Base-by-base conservation (phyloP, 352 stramenopile genomes). In the Phytophthora macrochlamydospora region DNA sequence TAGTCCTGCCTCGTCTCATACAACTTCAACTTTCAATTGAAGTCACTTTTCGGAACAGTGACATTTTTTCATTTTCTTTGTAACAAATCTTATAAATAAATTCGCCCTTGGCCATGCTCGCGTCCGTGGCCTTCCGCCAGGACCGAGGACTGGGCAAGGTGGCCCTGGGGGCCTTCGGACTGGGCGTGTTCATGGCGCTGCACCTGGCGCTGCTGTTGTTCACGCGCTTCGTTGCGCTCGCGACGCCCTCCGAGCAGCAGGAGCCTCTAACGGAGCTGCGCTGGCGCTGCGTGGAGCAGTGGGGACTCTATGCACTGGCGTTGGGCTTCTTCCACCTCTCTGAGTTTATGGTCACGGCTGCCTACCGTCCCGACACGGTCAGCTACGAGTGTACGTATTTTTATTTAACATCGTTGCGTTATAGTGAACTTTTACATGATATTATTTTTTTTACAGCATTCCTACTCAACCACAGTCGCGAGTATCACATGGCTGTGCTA, bases 381-480 rank as follows among this genome's bases (percentile, higher is more conserved):
- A 90, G 79, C 69, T 95, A 94, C 50, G 87, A 96, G 55, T 95
- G 87, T 95, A 71, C 51, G 81, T 83, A 38, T 28, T 32, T 38
- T 32, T 12, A 62, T 42, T 29, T 65, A 57, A 61, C 40, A 13
- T 51, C 7, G 28, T 32, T 50, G 7, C 55, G 45, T 51, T 24
- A 24, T 24, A 24, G 18, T 24, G 18, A 24, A 24, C 18, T 24
- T 24, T 24, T 24, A 24, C 18, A 24, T 24, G 18, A 24, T 24
- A 24, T 24, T 24, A 24, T 62, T 28, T 35, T 67, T n/a, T 11
- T 7, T 40, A 60, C 53, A 92, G 85, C 91, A 2, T 98, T 97
- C 66, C 75, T 98, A 38, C 62, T 98, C 14, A 96, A 98, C 64
- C 92, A 98, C 67, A 97, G 87, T 77, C 76, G 77, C 33, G 89